Conservation (phyloP, 1,284 basidiomycete genomes). For the Rhodotorula sp. region DNA sequence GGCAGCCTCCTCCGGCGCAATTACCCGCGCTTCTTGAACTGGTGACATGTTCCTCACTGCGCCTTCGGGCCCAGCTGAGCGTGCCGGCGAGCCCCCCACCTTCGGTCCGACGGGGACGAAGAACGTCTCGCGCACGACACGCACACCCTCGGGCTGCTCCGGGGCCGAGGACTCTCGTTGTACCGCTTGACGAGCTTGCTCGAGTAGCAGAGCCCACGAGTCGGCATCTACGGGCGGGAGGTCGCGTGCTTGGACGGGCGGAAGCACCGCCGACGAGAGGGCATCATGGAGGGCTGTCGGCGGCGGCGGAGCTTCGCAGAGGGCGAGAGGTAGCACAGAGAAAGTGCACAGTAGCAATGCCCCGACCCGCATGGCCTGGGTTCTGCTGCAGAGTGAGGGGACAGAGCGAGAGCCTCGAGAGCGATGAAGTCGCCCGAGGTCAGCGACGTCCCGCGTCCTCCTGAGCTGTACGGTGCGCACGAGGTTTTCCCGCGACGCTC, state of each 20-base stretch:
- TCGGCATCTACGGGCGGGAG: background rate
- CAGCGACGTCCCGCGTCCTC: no score
- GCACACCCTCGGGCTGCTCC: background rate
- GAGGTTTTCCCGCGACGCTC: no score
- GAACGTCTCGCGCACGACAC: conserved; percentile 18
- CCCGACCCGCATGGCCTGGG: no score
- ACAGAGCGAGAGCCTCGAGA: no score
- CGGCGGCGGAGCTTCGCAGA: no score
- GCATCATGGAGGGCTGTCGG: background rate
- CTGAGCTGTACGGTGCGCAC: no score
- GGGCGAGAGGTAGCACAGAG: no score
- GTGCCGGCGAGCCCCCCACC: background rate
- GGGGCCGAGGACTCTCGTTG: background rate
- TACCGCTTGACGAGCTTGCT: background rate
- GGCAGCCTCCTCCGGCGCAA: conserved; percentile 7
- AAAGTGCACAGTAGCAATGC: no score
- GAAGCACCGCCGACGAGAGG: background rate
- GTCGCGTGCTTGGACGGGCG: background rate
- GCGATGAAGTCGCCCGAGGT: no score
- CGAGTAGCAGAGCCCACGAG: background rate
- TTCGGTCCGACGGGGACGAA: conserved; percentile 3
- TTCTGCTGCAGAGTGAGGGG: no score
- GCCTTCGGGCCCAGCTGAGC: background rate
- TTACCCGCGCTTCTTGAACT: background rate
- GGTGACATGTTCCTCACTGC: background rate